Percentiles rank a stretch among this genome's conserved stretches.
These are phyloP conservation scores for Phytopythium litorale DNA, from an alignment of 352 stramenopile genomes.

Conservation along the genomic window DNA sequence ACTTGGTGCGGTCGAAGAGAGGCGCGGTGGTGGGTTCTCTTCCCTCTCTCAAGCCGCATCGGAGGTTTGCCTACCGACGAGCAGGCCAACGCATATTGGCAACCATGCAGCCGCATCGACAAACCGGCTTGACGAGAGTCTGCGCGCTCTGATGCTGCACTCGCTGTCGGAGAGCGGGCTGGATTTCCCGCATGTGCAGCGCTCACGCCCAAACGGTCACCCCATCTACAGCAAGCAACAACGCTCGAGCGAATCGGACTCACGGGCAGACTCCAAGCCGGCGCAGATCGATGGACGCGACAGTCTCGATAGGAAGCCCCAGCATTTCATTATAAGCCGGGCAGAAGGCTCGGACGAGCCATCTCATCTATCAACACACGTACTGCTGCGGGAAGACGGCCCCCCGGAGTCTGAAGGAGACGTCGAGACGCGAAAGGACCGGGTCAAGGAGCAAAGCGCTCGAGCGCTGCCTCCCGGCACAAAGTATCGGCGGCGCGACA, in stretches of 20 bases:
- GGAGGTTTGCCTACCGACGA: neutral
- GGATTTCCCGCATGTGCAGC: conserved; percentile 52
- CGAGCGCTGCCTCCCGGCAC: neutral
- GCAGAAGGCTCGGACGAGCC: conserved; percentile 8
- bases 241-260: neutral
- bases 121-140: conserved; percentile 36
- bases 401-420: neutral
- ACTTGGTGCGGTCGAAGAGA: neutral
- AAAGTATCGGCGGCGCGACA: neutral
- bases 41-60: neutral
- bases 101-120: conserved; percentile 9
- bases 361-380: neutral
- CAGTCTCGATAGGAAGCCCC: conserved; percentile 6
- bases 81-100: neutral
- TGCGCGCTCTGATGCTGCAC: conserved; percentile 47
- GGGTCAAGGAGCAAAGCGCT: neutral
- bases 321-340: conserved; percentile 16
- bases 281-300: neutral
- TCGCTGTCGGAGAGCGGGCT: conserved; percentile 62
- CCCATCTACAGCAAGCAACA: conserved; percentile 1
- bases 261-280: neutral
- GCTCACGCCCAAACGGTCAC: neutral
- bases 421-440: neutral
- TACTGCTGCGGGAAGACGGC: neutral
- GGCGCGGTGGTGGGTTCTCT: neutral